These are phyloP conservation scores for Diaporthe caulivora DNA, from an alignment of 2,329 filamentous ascomycete species.

Conservation along the genomic window DNA sequence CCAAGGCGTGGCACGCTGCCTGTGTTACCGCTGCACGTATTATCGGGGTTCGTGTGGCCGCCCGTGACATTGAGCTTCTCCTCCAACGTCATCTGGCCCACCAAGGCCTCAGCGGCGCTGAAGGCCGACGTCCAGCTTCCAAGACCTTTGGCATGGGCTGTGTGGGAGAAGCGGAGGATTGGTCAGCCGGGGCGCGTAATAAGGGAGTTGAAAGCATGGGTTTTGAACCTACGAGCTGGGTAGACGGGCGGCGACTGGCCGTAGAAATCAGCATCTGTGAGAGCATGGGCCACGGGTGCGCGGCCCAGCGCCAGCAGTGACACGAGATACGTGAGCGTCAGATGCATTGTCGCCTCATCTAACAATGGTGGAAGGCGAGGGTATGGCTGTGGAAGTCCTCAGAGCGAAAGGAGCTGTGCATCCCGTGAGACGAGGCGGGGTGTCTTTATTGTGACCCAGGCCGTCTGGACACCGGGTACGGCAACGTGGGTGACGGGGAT, in stretches of 20 bases:
- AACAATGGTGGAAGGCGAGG: background rate
- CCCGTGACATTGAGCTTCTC: constrained; percentile 70
- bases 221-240: constrained; percentile 41
- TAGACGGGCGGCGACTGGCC: constrained; percentile 39
- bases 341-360: constrained; percentile 8
- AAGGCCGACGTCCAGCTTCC: constrained; percentile 69
- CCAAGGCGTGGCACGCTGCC: constrained; percentile 58
- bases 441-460: background rate
- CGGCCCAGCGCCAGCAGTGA: constrained; percentile 2
- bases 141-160: constrained; percentile 45
- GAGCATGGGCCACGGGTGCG: background rate
- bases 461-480: background rate
- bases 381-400: background rate
- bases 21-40: constrained; percentile 61
- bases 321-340: constrained; percentile 14
- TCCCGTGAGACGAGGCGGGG: background rate
- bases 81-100: constrained; percentile 73
- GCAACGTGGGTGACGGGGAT: background rate
- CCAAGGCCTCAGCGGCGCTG: constrained; percentile 66
- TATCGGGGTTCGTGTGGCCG: constrained; percentile 59
- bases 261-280: constrained; percentile 36
- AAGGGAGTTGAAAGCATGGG: no score
- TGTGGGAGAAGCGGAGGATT: background rate
- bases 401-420: background rate
- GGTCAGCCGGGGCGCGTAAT: background rate